Conservation (phyloP, 495 filamentous ascomycete species). For the Annulohypoxylon stygium region DNA sequence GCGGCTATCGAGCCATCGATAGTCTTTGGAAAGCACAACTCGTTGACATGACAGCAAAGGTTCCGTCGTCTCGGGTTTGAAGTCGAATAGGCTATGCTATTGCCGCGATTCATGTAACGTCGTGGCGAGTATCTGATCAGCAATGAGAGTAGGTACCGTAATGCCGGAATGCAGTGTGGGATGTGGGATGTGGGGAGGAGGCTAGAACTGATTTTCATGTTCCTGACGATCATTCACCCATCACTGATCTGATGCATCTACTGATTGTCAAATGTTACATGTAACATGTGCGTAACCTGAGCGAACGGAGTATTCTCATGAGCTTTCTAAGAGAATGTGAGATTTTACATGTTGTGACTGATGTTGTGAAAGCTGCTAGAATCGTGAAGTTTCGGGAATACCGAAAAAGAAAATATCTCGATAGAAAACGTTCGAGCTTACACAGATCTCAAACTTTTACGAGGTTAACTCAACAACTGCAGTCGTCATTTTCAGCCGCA, state of each 20-base stretch:
- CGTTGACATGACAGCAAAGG: not conserved
- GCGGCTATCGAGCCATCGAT: not conserved
- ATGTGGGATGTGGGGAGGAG: constrained; percentile 18
- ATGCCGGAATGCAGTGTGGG: constrained; percentile 22
- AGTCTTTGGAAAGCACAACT: not conserved
- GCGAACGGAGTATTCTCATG: not conserved
- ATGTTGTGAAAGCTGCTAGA: not conserved
- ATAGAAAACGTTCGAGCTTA: constrained; percentile 7
- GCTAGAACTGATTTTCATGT: constrained; percentile 39
- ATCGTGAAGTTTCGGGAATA: not conserved
- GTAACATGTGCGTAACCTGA: not conserved
- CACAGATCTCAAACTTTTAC: constrained; percentile 14
- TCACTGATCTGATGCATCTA: constrained; percentile 24
- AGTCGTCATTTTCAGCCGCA: constrained; percentile 34
- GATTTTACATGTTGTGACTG: not conserved
- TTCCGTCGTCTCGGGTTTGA: not conserved
- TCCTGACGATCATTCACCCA: constrained; percentile 44
- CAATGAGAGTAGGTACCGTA: constrained; percentile 29
- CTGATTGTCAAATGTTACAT: constrained; percentile 3
- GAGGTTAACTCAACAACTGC: not conserved
- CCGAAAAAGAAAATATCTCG: constrained; percentile 8
- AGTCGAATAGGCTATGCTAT: not conserved
- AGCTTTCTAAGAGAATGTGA: constrained; percentile 1
- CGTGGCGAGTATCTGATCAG: constrained; percentile 30
- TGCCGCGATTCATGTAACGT: constrained; percentile 3